Conservation (phyloP, 192 early-diverging fungal genomes). For the Lunasporangiospora selenospora region DNA sequence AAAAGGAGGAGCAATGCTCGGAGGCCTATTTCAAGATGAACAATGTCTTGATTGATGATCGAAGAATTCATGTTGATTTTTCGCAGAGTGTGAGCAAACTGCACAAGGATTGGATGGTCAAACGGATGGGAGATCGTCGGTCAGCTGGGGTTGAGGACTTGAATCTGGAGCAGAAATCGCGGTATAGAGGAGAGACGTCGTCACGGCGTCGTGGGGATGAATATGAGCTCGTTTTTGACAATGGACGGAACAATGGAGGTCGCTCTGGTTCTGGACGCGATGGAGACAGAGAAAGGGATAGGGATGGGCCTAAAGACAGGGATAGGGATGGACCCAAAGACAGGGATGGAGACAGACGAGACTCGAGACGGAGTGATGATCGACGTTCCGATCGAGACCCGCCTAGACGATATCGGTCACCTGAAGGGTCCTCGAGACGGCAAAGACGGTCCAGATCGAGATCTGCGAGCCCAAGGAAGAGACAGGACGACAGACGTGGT, state of each 20-base stretch:
- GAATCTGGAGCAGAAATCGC: conserved; percentile 56
- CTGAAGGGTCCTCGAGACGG: neutral
- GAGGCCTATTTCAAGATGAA: conserved; percentile 98
- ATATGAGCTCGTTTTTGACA: conserved; percentile 61
- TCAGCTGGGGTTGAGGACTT: conserved; percentile 54
- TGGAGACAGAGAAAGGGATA: conserved; percentile 11
- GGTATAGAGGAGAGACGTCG: conserved; percentile 54
- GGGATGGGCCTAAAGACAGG: neutral
- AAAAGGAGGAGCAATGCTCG: conserved; percentile 84
- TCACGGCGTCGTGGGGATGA: conserved; percentile 18
- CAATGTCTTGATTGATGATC: conserved; percentile 94
- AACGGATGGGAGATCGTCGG: conserved; percentile 45
- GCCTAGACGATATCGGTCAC: conserved; percentile 2
- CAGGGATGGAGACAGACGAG: conserved; percentile 4
- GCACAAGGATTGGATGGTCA: conserved; percentile 79
- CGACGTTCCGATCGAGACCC: neutral
- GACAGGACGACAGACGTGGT: conserved; percentile 2
- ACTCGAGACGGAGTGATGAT: conserved; percentile 11
- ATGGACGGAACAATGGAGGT: conserved; percentile 2
- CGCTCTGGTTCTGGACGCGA: conserved; percentile 6
- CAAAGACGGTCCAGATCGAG: conserved; percentile 16
- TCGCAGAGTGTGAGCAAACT: conserved; percentile 93
- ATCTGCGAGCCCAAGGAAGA: conserved; percentile 21
- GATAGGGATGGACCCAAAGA: conserved; percentile 3
- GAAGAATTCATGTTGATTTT: conserved; percentile 96